Conservation (phyloP, 352 stramenopile species). For the Pythium aquatile region DNA sequence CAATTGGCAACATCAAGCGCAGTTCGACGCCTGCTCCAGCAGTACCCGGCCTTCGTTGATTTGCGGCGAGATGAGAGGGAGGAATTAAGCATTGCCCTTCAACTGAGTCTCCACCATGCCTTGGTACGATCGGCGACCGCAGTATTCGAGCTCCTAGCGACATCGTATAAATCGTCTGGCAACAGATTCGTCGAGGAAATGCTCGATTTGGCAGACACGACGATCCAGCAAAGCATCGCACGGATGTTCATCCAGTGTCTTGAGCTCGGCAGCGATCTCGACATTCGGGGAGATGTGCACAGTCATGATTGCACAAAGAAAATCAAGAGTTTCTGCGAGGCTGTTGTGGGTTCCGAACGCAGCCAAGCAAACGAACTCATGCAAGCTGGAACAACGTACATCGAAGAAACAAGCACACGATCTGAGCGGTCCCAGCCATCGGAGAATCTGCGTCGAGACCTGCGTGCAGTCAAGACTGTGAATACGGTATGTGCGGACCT, state of each 20-base stretch:
- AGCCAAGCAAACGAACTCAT: not conserved
- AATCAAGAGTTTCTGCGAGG: constrained; percentile 14
- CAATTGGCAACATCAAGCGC: constrained; percentile 15
- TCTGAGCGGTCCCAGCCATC: not conserved
- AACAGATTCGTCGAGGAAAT: constrained; percentile 4
- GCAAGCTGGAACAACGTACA: not conserved
- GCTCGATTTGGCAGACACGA: not conserved
- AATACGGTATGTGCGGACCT: constrained; percentile 6
- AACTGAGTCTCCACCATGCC: not conserved
- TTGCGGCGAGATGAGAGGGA: constrained; percentile 2
- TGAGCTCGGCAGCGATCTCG: not conserved
- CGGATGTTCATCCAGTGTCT: constrained; percentile 11
- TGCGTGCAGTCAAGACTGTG: constrained; percentile 3
- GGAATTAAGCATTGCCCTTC: constrained; percentile 7
- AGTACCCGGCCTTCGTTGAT: constrained; percentile 6
- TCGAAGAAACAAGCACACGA: not conserved
- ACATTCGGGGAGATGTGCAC: not conserved
- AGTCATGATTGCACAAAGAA: not conserved
- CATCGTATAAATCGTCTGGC: not conserved
- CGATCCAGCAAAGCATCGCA: not conserved
- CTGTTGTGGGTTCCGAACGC: not conserved
- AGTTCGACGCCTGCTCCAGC: constrained; percentile 7
- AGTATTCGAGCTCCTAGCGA: constrained; percentile 11
- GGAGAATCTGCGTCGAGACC: not conserved
- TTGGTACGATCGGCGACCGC: constrained; percentile 3